Conservation (phyloP, 2,329 filamentous ascomycete genomes). For the Sarocladium strictum region DNA sequence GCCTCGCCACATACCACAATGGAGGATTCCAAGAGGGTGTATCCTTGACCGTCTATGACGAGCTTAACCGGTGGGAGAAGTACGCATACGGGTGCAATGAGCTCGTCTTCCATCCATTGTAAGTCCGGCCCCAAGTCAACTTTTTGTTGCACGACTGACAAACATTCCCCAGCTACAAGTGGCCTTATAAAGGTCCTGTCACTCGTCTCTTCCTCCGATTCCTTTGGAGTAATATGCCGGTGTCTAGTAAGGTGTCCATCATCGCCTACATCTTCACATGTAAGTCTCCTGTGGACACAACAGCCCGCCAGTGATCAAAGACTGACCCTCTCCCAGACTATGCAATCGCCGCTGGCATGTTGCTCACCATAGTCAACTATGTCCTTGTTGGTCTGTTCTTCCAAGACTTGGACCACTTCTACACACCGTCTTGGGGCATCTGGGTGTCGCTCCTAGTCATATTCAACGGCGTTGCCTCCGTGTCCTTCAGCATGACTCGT, state of each 20-base stretch:
- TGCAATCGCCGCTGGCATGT: slow-evolving; percentile 60
- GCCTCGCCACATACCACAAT: slow-evolving; percentile 62
- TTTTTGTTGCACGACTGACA: background rate
- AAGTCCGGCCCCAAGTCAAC: slow-evolving; percentile 28
- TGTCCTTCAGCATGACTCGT: slow-evolving; percentile 19
- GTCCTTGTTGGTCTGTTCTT: slow-evolving; percentile 69
- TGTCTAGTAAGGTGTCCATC: slow-evolving; percentile 65
- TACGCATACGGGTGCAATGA: slow-evolving; percentile 69
- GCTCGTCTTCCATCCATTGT: slow-evolving; percentile 61
- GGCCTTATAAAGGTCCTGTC: slow-evolving; percentile 57
- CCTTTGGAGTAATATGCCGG: slow-evolving; percentile 52
- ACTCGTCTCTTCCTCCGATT: slow-evolving; percentile 59
- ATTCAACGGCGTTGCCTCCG: slow-evolving; percentile 19
- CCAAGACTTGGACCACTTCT: slow-evolving; percentile 60
- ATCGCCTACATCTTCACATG: slow-evolving; percentile 64
- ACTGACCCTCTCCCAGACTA: slow-evolving; percentile 51
- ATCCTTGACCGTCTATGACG: slow-evolving; percentile 67
- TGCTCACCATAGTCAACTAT: slow-evolving; percentile 63
- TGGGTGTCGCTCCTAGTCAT: slow-evolving; percentile 40
- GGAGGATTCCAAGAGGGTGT: slow-evolving; percentile 70
- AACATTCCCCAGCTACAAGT: slow-evolving; percentile 32
- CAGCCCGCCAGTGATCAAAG: slow-evolving; percentile 21
- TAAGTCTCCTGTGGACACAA: slow-evolving; percentile 14
- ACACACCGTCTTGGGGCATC: slow-evolving; percentile 59
- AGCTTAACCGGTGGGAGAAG: slow-evolving; percentile 67